phyloP scores from a whole-genome alignment of 139 green algal genomes.

The Closterium sp. region DNA sequence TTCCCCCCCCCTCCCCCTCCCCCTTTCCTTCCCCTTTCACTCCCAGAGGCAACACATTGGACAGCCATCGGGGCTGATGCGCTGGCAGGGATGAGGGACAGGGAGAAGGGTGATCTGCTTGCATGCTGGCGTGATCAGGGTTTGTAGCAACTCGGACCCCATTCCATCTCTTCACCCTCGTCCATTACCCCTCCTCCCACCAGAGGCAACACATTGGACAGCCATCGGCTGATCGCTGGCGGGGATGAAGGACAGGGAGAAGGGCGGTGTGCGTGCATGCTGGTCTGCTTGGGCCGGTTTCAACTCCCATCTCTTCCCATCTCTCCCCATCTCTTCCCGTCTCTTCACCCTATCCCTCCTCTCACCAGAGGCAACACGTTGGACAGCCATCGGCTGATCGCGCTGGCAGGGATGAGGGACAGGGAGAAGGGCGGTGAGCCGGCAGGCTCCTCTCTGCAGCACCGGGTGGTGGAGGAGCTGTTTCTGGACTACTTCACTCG shows the following conservation, averaged over 20 bases:
- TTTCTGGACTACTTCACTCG: constrained; percentile 67
- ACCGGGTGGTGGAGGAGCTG: constrained; percentile 65
- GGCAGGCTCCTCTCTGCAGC: constrained; percentile 47
- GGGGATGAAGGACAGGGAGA: too few relatives aligned
- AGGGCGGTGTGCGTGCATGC: not conserved
- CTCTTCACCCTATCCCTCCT: not conserved
- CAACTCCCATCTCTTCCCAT: not conserved
- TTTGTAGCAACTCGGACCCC: too few relatives aligned
- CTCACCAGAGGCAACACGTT: constrained; percentile 61
- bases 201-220: not conserved
- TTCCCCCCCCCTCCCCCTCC: too few relatives aligned
- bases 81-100: constrained; percentile 22
- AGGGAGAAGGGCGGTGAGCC: not conserved
- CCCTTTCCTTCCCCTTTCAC: too few relatives aligned
- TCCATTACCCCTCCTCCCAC: too few relatives aligned
- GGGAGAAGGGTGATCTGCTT: not conserved
- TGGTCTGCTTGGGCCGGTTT: too few relatives aligned
- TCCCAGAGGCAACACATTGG: constrained; percentile 56
- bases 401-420: constrained; percentile 22
- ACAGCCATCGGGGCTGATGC: constrained; percentile 62
- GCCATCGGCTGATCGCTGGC: too few relatives aligned
- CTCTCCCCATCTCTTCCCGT: not conserved
- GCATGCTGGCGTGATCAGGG: too few relatives aligned
- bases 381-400: constrained; percentile 62
- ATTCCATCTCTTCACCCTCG: too few relatives aligned